Percentiles rank a stretch among this genome's conserved stretches.
Evolutionary conservation across 2,329 filamentous ascomycete genomes (phyloP).

Genomic region (Apiospora sp.): DNA sequence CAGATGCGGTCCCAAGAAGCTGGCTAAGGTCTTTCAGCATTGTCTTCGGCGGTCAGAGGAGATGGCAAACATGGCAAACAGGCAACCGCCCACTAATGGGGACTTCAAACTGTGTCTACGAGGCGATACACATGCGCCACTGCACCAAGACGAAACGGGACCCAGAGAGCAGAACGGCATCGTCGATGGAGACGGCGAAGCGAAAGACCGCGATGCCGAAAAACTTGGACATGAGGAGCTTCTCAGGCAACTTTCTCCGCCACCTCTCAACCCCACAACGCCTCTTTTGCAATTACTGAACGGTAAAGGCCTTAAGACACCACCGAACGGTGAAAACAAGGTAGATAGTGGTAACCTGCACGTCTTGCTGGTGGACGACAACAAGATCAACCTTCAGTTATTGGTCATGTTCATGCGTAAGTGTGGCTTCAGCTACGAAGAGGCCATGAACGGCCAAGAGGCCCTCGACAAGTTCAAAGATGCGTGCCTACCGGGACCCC

Average conservation of each 20-base stretch:
- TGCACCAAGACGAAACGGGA: not conserved
- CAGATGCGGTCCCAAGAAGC: constrained; percentile 40
- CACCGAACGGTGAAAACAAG: not conserved
- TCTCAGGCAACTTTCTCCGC: not conserved
- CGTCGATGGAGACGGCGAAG: not conserved
- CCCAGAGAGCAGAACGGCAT: not conserved
- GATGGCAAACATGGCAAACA: constrained; percentile 12
- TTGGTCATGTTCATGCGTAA: constrained; percentile 52
- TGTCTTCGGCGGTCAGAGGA: constrained; percentile 31
- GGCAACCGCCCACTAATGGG: not conserved
- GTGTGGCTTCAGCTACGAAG: constrained; percentile 49
- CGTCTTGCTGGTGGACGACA: constrained; percentile 52
- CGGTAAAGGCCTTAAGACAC: not conserved
- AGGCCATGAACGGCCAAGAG: constrained; percentile 55
- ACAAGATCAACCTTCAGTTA: constrained; percentile 51
- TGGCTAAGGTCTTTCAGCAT: constrained; percentile 39
- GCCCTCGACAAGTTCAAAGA: constrained; percentile 54
- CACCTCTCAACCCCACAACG: constrained; percentile 6
- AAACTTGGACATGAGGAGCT: not conserved
- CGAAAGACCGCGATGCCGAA: not conserved
- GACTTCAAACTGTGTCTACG: not conserved
- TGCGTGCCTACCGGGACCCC: constrained; percentile 30
- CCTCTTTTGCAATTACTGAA: not conserved
- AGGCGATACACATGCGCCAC: not conserved
- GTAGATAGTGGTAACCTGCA: constrained; percentile 26